Base-by-base conservation (phyloP, 768 basidiomycete species). In the Calocera viscosa region DNA sequence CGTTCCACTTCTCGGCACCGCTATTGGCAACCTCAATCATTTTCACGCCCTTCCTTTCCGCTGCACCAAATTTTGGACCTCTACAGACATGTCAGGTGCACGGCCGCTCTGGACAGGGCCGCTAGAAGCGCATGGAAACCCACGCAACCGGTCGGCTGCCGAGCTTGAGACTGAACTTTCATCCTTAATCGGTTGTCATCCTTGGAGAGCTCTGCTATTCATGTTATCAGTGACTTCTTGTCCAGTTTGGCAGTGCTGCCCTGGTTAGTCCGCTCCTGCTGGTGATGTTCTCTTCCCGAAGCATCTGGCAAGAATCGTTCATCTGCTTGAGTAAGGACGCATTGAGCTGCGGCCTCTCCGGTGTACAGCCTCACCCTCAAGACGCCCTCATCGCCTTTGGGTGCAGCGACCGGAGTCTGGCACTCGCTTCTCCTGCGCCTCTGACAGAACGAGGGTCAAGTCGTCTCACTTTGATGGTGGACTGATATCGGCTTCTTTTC, bases 161-260 rank as follows among this genome's bases (percentile, higher is more conserved):
- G 43, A 47, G 43, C 24, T 47, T 47, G 43, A 47, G 43, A 47
- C 43, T 47, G 43, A 47, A 47, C 43, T 47, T 47, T 47, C 43
- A 47, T 24, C 43, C 43, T 19, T 24, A 47, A 47, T 47, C 43
- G 43, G 43, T 47, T 19, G 43, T 47, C 19, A 3, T 8, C 8
- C 19, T 47, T 19, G 43, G 19, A 8, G 35, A 38, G 14, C n/a
- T n/a, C n/a, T n/a, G 35, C 14, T 38, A 38, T 38, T 5, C 35
- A 38, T 38, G 35, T 38, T 38, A 38, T 38, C 35, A 14, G 35
- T 14, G 35, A 38, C 35, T 5, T 38, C 35, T 5, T 38, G 5
- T 38, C 35, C 35, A 14, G 35, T 38, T 38, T 38, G 14, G 35
- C 35, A 38, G 35, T 14, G 35, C 35, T 38, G 14, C 35, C 35